Base-by-base conservation (phyloP, 805 yeast species). In the Kodamaea neixiangensis region DNA sequence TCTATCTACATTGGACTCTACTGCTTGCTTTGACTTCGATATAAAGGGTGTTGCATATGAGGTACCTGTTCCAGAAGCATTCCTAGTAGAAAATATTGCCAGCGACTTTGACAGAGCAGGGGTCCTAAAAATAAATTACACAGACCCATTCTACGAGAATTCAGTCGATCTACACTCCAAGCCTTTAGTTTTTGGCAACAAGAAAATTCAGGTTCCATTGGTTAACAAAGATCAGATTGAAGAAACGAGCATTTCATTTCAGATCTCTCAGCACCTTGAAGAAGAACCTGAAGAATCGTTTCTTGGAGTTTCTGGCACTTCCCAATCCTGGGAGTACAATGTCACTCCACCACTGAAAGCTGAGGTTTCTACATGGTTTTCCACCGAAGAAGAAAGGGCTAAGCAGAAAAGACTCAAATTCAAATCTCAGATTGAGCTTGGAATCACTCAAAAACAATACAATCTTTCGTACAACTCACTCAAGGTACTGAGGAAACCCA, bases 181-280 rank as follows among this genome's bases (percentile, higher is more conserved):
- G 5, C 85, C 93, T 0, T 78, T 86, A 49, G 66, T 80, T 0
- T 85, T 82, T 66, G 92, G 92, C 1, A 92, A 91, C 5, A 81
- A 77, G 53, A 81, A 78, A 55, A 82, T 83, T 54, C 69, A 67
- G 1, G 65, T 87, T 1, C 74, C 73, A 0, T 56, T 52, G 18
- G 3, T 19, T 13, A 44, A 44, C 25, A 35, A 41, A 25, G 58
- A 64, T 2, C 25, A 19, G 20, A 17, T 52, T 2, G 39, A 46
- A 1, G 42, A 47, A 3, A 46, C 60, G 5, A 37, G 46, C 15
- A 44, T 50, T 41, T 49, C 51, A 13, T 39, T 33, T 20, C 42
- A 42, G 15, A 51, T 51, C 5, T 44, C 47, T 7, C 29, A 35
- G 3, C 31, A 35, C 7, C 31, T 48, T 19, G 37, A 35, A n/a